Evolutionary conservation across 257 asterid species (phyloP), one percentile per base, ranked within the genome.

Genomic region (Coffea canephora): DNA sequence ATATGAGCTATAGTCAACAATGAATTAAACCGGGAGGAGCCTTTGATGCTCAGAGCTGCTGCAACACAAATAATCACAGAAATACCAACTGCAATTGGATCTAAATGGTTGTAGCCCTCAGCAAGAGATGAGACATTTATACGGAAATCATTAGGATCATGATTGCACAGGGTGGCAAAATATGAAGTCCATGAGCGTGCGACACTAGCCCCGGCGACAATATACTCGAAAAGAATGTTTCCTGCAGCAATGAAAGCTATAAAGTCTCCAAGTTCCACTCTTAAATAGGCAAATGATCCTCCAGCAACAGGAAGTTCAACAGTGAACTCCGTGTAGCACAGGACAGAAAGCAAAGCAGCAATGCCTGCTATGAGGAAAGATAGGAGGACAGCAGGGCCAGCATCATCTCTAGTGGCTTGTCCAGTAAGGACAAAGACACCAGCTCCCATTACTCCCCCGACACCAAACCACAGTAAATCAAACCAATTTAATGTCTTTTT

Each of bases 111-210:
- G 76, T 79, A 79, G n/a, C 77, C 77, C 73, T 81, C 81, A 31
- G 73, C n/a, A 27, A 81, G 81, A 59, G 69, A 57, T 15, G 80
- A 61, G 74, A 76, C 81, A 76, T 75, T 81, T 73, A 81, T 76
- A 8, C 81, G 81, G 54, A 81, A 81, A 69, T 81, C 81, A 69
- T 76, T 74, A 43, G 84, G 84, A 48, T 46, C 70, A 54, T 81
- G 81, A 14, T 81, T 81, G 71, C 81, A 81, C 25, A 81, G 43
- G 8, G 84, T 81, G 13, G 81, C 81, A 1, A 81, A 81, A 65
- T 81, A 81, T 14, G 84, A 81, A 75, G 81, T 81, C 81, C 84
- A 81, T 0, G 84, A 81, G 3, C 81, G 84, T 2, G 84, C 84
- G 34, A 81, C 84, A 1, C 80, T 50, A 76, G 84, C 84, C 13